phyloP scores from a whole-genome alignment of 768 basidiomycete species.

The Lactifluus subvellereus region DNA sequence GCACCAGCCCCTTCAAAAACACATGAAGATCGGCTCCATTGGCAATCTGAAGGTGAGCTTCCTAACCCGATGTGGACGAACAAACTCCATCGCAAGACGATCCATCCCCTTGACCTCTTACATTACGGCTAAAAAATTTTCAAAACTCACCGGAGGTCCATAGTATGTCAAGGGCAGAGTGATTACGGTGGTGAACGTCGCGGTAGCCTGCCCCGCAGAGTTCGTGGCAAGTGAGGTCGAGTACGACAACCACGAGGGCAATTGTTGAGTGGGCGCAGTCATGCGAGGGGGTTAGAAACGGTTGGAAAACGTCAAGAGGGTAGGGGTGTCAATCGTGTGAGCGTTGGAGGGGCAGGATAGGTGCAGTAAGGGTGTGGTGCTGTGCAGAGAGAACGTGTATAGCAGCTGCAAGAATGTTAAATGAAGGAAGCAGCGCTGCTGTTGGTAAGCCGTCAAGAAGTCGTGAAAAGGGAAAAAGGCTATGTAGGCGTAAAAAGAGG shows the following conservation, averaged over 20 bases:
- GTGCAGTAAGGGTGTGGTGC: slow-evolving; percentile 1
- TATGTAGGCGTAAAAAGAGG: background rate
- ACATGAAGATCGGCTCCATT: background rate
- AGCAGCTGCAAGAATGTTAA: slow-evolving; percentile 3
- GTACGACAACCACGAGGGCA: slow-evolving; percentile 69
- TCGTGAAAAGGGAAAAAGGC: background rate
- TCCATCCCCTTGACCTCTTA: background rate
- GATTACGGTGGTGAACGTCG: slow-evolving; percentile 52
- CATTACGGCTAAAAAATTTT: background rate
- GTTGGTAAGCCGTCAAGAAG: background rate
- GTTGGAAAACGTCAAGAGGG: background rate
- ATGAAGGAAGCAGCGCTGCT: background rate
- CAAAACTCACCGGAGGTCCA: slow-evolving; percentile 67
- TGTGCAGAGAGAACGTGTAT: slow-evolving; percentile 20
- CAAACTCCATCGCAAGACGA: background rate
- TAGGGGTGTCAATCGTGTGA: slow-evolving; percentile 3
- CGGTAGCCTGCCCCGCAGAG: slow-evolving; percentile 45
- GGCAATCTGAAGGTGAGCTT: background rate
- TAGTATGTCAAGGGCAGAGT: slow-evolving; percentile 74
- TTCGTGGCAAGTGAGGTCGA: slow-evolving; percentile 49
- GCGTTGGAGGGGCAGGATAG: slow-evolving; percentile 22
- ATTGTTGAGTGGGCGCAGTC: slow-evolving; percentile 57
- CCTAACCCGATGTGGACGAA: background rate
- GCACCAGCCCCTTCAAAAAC: background rate
- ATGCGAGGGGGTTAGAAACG: slow-evolving; percentile 31